A percentile compares a stretch with the other conserved stretches of the same genome.
Evolutionary conservation across 805 yeast genomes (phyloP).

Genomic region (Saccharomycopsis fodiens): DNA sequence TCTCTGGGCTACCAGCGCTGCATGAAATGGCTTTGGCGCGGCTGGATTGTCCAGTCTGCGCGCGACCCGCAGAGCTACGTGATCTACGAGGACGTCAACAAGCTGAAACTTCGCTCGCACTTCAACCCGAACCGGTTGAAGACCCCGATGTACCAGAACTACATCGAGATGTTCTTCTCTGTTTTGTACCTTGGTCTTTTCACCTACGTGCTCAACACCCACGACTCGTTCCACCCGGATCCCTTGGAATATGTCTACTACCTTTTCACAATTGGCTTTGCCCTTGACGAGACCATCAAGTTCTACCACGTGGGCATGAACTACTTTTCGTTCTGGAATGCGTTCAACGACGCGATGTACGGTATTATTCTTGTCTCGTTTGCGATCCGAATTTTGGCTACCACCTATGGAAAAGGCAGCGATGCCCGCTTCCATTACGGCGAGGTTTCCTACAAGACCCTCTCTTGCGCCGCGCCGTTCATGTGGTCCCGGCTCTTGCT

Average conservation of each 20-base stretch:
- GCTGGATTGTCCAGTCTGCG: conserved; percentile 78
- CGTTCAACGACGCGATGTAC: conserved; percentile 66
- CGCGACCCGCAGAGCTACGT: conserved; percentile 62
- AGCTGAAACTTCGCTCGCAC: conserved; percentile 48
- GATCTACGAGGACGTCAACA: conserved; percentile 51
- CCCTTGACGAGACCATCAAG: conserved; percentile 61
- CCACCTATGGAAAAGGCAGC: conserved; percentile 23
- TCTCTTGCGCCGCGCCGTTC: conserved; percentile 77
- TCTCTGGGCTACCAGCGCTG: conserved; percentile 80
- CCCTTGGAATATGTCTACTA: conserved; percentile 53
- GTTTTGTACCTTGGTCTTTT: conserved; percentile 52
- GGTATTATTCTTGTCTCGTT: conserved; percentile 44
- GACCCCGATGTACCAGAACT: conserved; percentile 77
- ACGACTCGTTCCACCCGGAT: conserved; percentile 24
- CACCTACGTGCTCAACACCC: conserved; percentile 39
- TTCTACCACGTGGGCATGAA: conserved; percentile 67
- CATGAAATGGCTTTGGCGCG: conserved; percentile 85
- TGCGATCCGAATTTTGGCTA: conserved; percentile 37
- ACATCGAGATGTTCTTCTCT: conserved; percentile 60
- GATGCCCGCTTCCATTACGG: conserved; percentile 20
- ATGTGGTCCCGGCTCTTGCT: conserved; percentile 76
- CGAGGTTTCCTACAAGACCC: conserved; percentile 44
- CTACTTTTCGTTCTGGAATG: conserved; percentile 71
- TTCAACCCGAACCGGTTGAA: conserved; percentile 77
- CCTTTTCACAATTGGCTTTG: conserved; percentile 56